Conservation (phyloP, 1,139 yeast species). For the Lodderomyces parapsilosis region DNA sequence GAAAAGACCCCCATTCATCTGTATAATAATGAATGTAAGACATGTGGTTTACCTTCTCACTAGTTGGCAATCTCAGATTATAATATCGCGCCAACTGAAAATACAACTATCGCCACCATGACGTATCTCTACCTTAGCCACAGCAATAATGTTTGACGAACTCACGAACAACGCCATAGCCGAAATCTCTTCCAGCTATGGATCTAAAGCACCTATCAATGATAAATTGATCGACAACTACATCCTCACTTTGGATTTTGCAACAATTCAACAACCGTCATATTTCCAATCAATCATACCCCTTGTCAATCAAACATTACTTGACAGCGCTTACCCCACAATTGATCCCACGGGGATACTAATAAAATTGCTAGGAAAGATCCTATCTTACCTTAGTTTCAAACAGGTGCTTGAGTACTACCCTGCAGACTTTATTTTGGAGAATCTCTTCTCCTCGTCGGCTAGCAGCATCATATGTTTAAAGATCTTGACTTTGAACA, state of each 20-base stretch:
- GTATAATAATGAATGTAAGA: no score
- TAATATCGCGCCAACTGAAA: background rate
- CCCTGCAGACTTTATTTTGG: constrained; percentile 22
- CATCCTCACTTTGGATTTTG: constrained; percentile 9
- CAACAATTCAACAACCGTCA: constrained; percentile 2
- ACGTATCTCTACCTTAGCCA: background rate
- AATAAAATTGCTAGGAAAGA: constrained; percentile 22
- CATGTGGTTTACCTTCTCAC: no score
- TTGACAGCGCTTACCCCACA: constrained; percentile 16
- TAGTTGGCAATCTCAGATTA: no score
- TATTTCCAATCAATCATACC: constrained; percentile 10
- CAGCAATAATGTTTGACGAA: background rate
- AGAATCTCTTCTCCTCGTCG: constrained; percentile 14
- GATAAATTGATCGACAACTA: constrained; percentile 13
- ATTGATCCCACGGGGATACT: constrained; percentile 23
- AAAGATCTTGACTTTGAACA: constrained; percentile 20
- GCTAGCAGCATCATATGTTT: constrained; percentile 18
- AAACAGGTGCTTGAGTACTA: constrained; percentile 20
- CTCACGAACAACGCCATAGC: background rate
- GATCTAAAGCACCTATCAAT: constrained; percentile 9
- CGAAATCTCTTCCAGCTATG: constrained; percentile 5
- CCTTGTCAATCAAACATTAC: constrained; percentile 12
- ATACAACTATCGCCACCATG: no score
- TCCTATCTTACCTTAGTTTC: constrained; percentile 21
- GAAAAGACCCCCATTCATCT: no score